Evolutionary conservation across 345 rosid species (phyloP), one percentile per base, ranked within the genome.

Genomic region (Rhizophora apiculata): DNA sequence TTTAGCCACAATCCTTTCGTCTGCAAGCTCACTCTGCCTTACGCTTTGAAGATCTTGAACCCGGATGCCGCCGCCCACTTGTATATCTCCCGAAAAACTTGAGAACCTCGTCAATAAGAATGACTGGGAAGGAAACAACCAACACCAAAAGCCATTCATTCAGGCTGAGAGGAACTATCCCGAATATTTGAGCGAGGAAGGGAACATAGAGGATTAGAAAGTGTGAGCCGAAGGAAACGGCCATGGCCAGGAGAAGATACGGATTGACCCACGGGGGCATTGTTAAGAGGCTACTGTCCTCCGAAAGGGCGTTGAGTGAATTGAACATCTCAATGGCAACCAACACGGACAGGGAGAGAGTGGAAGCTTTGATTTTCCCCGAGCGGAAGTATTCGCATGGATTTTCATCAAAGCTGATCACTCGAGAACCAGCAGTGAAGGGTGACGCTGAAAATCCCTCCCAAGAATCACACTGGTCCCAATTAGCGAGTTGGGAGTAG

Each of bases 221-320:
- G 84, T 94, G 98, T 66, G 87, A 75, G 2, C 88, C 98, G 9
- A 91, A 94, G 2, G 97, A 89, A 2, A 86, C 37, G 0, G 91
- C 83, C 98, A 94, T 94, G 49, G 97, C 98, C 56, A 91, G 62
- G 30, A 86, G 89, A 19, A 89, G 89, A 82, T 80, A 87, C 2
- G 88, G 98, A 74, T 94, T 94, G 24, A 91, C 95, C 98, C 98
- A 94, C 1, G 98, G 98, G 0, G 98, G 98, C 98, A 94, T 94
- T 2, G 86, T 79, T 70, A 87, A 26, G 15, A 94, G 82, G 79
- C 98, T 89, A 6, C 86, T 81, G 64, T 94, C 97, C 82, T 94
- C 97, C 0, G 97, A 94, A 24, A 94, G 89, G 31, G 98, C 98
- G 48, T 94, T 94, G 5, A 94, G 82, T 30, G 98, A 94, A 56